These are phyloP conservation scores for Xylariaceae sp. DNA, from an alignment of 2,329 filamentous ascomycete genomes.

Conservation along the genomic window DNA sequence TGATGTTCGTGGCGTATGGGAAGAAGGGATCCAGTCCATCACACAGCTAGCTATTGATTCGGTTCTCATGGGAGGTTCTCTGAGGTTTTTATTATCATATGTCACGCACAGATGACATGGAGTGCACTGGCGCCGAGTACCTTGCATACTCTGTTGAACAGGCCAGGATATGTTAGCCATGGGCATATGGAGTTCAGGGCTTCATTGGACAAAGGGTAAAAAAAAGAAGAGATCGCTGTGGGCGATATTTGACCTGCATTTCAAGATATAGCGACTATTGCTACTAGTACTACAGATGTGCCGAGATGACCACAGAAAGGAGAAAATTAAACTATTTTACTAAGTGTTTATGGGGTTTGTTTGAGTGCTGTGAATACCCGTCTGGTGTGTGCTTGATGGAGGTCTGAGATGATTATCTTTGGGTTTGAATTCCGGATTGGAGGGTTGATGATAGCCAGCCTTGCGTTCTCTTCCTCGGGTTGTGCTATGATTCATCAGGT, in stretches of 20 bases:
- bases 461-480: too few relatives aligned
- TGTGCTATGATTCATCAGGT: too few relatives aligned
- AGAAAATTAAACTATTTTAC: conserved; percentile 3
- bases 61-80: not conserved
- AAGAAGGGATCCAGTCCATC: not conserved
- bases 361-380: too few relatives aligned
- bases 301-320: not conserved
- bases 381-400: too few relatives aligned
- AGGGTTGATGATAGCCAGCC: too few relatives aligned
- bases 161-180: not conserved
- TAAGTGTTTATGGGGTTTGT: not conserved
- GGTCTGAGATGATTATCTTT: too few relatives aligned
- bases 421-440: too few relatives aligned
- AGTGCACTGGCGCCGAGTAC: not conserved
- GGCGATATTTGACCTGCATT: not conserved
- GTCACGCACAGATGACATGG: not conserved
- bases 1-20: not conserved
- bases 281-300: not conserved
- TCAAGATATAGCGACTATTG: not conserved
- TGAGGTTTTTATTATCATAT: not conserved
- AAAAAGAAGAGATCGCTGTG: not conserved
- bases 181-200: not conserved
- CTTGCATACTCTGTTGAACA: not conserved
- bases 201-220: not conserved
- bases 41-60: not conserved